Evolutionary conservation across 164 flowering plant species (phyloP).

Genomic region (Aristolochia contorta): DNA sequence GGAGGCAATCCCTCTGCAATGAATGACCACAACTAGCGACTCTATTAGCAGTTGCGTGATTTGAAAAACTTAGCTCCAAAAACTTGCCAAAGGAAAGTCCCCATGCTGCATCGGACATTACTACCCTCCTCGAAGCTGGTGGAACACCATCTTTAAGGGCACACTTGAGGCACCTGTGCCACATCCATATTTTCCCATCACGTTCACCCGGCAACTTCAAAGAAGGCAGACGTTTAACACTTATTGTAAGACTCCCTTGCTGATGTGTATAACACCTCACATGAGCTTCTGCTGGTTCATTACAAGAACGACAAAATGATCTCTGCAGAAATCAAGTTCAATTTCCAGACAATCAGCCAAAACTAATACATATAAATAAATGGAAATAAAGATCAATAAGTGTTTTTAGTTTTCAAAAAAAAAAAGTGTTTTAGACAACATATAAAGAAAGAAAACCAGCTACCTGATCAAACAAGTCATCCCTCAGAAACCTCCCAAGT

Average conservation of each 20-base stretch:
- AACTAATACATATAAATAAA: no score
- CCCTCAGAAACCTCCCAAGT: constrained; percentile 76
- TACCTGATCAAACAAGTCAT: constrained; percentile 88
- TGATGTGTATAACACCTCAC: constrained; percentile 75
- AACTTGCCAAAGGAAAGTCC: constrained; percentile 97
- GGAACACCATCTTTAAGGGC: constrained; percentile 71
- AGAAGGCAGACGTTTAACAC: constrained; percentile 55
- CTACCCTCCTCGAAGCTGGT: constrained; percentile 73
- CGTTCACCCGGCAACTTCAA: constrained; percentile 67
- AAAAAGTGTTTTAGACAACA: no score
- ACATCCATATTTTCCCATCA: constrained; percentile 99
- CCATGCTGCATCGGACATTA: constrained; percentile 99
- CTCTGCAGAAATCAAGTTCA: constrained; percentile 25
- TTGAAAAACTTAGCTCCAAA: constrained; percentile 93
- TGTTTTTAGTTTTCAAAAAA: no score
- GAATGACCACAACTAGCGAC: constrained; percentile 95
- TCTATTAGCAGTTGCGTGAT: constrained; percentile 90
- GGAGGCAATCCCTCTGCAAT: constrained; percentile 88
- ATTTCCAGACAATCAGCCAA: no score
- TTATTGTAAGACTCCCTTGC: constrained; percentile 77
- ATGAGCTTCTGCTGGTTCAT: constrained; percentile 75
- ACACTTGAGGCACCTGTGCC: constrained; percentile 93
- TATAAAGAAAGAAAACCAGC: not conserved
- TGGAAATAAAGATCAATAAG: no score
- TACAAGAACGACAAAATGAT: constrained; percentile 51